Evolutionary conservation across 164 flowering plant genomes (phyloP).

Genomic region (Magnolia officinalis): DNA sequence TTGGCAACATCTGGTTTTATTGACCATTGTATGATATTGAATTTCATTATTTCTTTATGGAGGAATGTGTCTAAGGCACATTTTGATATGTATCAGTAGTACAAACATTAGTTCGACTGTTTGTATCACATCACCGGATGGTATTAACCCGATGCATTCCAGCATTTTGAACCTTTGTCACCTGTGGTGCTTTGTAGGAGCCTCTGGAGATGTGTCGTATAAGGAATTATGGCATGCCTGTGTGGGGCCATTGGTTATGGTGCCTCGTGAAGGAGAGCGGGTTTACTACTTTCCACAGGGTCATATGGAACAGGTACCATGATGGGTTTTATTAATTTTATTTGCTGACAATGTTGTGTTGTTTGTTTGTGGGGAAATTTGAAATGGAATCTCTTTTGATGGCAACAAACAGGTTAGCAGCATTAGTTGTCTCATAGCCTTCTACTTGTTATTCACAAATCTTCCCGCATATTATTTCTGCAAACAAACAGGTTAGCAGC

Average conservation of each 20-base stretch:
- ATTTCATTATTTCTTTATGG: too few relatives aligned
- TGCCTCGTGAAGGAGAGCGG: constrained; percentile 78
- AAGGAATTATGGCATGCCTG: constrained; percentile 91
- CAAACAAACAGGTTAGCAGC: too few relatives aligned
- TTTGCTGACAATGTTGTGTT: background rate
- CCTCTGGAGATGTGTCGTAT: constrained; percentile 46
- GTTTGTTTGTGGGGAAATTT: background rate
- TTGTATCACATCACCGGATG: background rate
- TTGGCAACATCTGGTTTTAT: too few relatives aligned
- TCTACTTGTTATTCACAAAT: too few relatives aligned
- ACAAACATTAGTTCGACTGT: too few relatives aligned
- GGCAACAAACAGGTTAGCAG: constrained; percentile 85
- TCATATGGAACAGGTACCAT: constrained; percentile 84
- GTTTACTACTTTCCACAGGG: constrained; percentile 94
- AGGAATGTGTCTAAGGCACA: too few relatives aligned
- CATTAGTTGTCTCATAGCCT: too few relatives aligned
- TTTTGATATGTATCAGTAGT: too few relatives aligned
- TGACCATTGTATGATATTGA: too few relatives aligned
- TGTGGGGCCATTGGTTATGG: constrained; percentile 86
- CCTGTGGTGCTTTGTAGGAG: constrained; percentile 20
- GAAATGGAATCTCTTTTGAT: constrained; percentile 20
- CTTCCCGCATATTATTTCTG: too few relatives aligned
- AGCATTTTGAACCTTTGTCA: background rate
- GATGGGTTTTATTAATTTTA: background rate
- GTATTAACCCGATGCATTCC: background rate